Evolutionary conservation across 208 protist species (phyloP).

Genomic region (Wallacemonas sp.): DNA sequence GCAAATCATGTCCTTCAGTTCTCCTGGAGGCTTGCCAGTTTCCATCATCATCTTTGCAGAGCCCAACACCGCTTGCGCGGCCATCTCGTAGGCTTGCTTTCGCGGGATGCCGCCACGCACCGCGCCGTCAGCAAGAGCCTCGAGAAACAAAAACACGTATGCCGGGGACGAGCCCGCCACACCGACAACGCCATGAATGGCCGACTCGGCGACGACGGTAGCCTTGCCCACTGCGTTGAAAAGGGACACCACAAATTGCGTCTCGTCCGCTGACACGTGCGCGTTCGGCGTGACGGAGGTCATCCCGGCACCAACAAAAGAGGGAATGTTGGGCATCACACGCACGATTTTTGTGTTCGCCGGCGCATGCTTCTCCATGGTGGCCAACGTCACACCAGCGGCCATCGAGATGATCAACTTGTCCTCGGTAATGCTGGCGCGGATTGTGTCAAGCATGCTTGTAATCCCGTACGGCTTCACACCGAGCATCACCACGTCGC

Average conservation of each 20-base stretch:
- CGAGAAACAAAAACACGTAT: conserved; percentile 96
- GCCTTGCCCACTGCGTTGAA: conserved; percentile 78
- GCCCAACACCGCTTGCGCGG: conserved; percentile 92
- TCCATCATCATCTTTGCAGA: conserved; percentile 92
- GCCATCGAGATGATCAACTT: conserved; percentile 93
- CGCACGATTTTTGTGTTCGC: conserved; percentile 73
- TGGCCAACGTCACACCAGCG: conserved; percentile 82
- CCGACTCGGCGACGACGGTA: conserved; percentile 60
- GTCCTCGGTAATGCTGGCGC: conserved; percentile 23
- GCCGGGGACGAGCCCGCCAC: conserved; percentile 94
- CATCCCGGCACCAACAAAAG: conserved; percentile 75
- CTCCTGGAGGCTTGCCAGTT: conserved; percentile 57
- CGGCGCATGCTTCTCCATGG: conserved; percentile 67
- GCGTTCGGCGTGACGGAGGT: conserved; percentile 61
- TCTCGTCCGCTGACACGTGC: conserved; percentile 45
- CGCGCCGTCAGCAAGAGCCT: conserved; percentile 96
- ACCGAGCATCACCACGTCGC: conserved; percentile 89
- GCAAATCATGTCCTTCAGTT: conserved; percentile 92
- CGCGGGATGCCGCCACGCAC: conserved; percentile 91
- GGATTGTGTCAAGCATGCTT: conserved; percentile 61
- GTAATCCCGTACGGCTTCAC: conserved; percentile 93
- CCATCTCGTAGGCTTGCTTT: conserved; percentile 83
- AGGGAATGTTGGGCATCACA: conserved; percentile 96
- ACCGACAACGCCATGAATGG: conserved; percentile 94
- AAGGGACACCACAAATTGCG: conserved; percentile 37